Evolutionary conservation across 192 early-diverging fungal genomes (phyloP).

Genomic region (Phlyctochytrium bullatum): DNA sequence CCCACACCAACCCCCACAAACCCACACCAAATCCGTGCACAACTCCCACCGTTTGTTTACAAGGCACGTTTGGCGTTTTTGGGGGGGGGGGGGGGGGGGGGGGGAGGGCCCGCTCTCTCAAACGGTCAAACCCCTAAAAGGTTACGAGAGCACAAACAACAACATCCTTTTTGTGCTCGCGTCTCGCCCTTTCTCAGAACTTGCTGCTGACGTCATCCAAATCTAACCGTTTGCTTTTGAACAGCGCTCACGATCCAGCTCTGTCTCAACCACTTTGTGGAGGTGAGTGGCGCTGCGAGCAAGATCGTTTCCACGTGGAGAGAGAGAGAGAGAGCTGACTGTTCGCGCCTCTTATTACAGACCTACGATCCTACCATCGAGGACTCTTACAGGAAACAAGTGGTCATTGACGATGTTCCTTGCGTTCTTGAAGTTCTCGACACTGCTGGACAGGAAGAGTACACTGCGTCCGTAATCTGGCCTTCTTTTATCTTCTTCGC

Average conservation of each 20-base stretch:
- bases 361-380: conserved; percentile 96
- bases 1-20: too few species aligned
- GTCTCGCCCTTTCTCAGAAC: too few species aligned
- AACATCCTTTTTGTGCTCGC: too few species aligned
- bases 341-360: conserved; percentile 8
- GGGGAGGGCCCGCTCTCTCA: too few species aligned
- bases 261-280: conserved; percentile 52
- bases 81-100: too few species aligned
- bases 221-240: not conserved
- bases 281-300: conserved; percentile 14
- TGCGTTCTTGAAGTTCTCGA: conserved; percentile 92
- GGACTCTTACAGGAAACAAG: conserved; percentile 98
- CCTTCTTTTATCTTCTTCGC: not conserved
- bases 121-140: too few species aligned
- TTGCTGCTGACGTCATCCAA: too few species aligned
- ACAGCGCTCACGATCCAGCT: conserved; percentile 46
- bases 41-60: too few species aligned
- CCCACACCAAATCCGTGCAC: too few species aligned
- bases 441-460: conserved; percentile 95
- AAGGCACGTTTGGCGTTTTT: conserved; percentile 7
- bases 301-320: not conserved
- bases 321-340: too few species aligned
- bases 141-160: too few species aligned
- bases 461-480: conserved; percentile 60
- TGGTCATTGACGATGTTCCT: conserved; percentile 84